phyloP scores from a whole-genome alignment of 768 basidiomycete species.

The Leccinum aurantiacum region DNA sequence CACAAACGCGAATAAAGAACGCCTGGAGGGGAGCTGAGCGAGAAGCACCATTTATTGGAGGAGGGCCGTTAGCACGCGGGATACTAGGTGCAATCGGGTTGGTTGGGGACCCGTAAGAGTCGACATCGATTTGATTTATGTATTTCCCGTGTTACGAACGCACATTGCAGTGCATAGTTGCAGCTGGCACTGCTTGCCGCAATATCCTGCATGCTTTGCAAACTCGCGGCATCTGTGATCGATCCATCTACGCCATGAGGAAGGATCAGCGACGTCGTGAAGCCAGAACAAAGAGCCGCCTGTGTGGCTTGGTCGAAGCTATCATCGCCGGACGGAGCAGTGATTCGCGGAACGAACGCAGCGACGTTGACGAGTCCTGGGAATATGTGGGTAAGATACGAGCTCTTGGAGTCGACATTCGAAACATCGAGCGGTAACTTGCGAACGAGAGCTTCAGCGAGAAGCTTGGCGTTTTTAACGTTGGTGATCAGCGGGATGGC shows the following conservation, averaged over 20 bases:
- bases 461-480: conserved; percentile 96
- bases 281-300: conserved; percentile 86
- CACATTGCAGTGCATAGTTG: conserved; percentile 68
- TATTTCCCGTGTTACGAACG: too few relatives aligned
- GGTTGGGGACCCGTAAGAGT: too few relatives aligned
- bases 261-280: conserved; percentile 80
- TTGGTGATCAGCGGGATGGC: conserved; percentile 97
- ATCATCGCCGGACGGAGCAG: conserved; percentile 41
- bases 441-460: conserved; percentile 89
- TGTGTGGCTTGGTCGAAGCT: conserved; percentile 71
- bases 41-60: too few relatives aligned
- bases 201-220: conserved; percentile 70
- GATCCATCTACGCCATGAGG: conserved; percentile 62
- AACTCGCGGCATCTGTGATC: conserved; percentile 65
- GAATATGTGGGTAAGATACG: conserved; percentile 85
- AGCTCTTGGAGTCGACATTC: conserved; percentile 89
- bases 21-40: too few relatives aligned
- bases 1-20: too few relatives aligned
- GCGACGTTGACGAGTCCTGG: conserved; percentile 90
- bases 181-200: conserved; percentile 69
- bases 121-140: too few relatives aligned
- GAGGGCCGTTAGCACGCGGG: too few relatives aligned
- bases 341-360: conserved; percentile 78
- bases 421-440: conserved; percentile 91
- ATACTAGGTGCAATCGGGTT: too few relatives aligned